Base-by-base conservation (phyloP, 495 filamentous ascomycete genomes). In the Neurospora sp. region DNA sequence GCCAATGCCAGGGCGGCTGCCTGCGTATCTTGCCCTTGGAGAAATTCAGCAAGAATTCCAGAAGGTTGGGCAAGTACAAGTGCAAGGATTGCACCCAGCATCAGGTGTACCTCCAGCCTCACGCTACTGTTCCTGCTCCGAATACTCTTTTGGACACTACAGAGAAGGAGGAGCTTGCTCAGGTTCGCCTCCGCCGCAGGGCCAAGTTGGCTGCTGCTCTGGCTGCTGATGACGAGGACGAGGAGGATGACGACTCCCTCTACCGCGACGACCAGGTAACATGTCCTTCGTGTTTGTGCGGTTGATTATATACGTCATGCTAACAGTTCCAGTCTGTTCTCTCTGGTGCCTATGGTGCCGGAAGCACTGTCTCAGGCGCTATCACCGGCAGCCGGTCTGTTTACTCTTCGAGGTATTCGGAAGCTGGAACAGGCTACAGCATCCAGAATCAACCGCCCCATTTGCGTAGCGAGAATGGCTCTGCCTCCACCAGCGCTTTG, bases 11-110 rank as follows among this genome's bases (percentile, higher is more conserved):
- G 10, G 84, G 85, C 5, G 82, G 82, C 35, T 93, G 91, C 74
- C 77, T 78, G 18, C 69, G 81, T 39, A 76, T 76, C 37, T 89
- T 89, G 75, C 74, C 76, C 0, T 70, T 88, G 1, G 82, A 87
- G 0, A 78, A 82, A 0, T 93, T 92, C 77, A 86, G 87, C 59
- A 90, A 89, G 74, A 80, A 74, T 35, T 88, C 91, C 74, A 84
- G 89, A 0, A 82, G 84, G 23, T 80, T 79, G 2, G 83, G 86
- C 12, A 75, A 77, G 12, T 62, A 3, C 23, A 62, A 62, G 27
- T 62, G 54, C 11, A 62, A 35, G 5, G 54, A 62, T 35, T 62
- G 54, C 54, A 62, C 54, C 27, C 54, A 62, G 23, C 54, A 62
- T 35, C 54, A 62, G 27, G 5, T 35, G 6, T 62, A 62, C 27